Conservation (phyloP, 225 moss, liverwort and hornwort species). For the Thuidium tamariscinum region DNA sequence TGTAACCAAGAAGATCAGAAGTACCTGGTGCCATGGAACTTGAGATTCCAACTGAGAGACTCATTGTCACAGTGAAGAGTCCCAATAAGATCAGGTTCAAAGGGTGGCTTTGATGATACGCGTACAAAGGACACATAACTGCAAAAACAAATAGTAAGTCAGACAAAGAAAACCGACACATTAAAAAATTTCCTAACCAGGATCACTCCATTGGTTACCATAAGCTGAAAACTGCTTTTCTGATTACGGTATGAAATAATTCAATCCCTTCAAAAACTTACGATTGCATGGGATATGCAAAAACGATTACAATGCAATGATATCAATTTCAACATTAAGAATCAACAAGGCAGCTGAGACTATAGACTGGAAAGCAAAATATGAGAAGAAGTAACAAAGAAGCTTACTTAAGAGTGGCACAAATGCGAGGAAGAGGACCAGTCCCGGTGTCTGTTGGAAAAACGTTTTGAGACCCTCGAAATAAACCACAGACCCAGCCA, state of each 20-base stretch:
- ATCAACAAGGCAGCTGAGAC: neutral
- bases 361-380: neutral
- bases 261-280: neutral
- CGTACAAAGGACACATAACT: constrained; percentile 93
- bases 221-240: neutral
- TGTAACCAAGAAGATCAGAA: neutral
- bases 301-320: neutral
- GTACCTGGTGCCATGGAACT: constrained; percentile 89
- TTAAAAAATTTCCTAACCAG: neutral
- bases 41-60: constrained; percentile 86
- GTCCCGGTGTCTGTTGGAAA: constrained; percentile 43
- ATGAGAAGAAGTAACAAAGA: neutral
- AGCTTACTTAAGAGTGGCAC: constrained; percentile 76
- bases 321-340: neutral
- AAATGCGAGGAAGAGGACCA: constrained; percentile 64
- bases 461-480: constrained; percentile 48
- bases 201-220: neutral
- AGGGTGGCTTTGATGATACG: constrained; percentile 89
- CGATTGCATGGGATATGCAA: neutral
- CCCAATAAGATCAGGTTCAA: constrained; percentile 78
- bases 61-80: constrained; percentile 80
- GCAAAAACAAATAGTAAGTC: constrained; percentile 10
- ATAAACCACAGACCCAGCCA: constrained; percentile 71
- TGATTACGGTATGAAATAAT: neutral
- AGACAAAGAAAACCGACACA: neutral